Conservation (phyloP, 2,329 filamentous ascomycete genomes). For the Alternaria sp. region DNA sequence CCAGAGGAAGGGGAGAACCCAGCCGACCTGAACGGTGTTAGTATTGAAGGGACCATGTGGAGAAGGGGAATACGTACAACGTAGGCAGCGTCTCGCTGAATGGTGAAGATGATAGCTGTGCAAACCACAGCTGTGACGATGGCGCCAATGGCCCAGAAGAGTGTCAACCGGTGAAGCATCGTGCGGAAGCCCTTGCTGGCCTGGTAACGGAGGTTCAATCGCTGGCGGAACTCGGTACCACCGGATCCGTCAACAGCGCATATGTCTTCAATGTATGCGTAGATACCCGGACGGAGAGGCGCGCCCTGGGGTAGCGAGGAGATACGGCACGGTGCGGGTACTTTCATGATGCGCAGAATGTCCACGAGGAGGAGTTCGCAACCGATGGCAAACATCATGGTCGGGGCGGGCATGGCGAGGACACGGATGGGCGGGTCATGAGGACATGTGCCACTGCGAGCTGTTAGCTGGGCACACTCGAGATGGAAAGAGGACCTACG, state of each 20-base stretch:
- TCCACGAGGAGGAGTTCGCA: constrained; percentile 59
- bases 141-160: constrained; percentile 60
- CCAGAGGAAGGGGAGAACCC: constrained; percentile 58
- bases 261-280: constrained; percentile 62
- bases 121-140: constrained; percentile 49
- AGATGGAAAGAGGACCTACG: constrained; percentile 41
- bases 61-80: constrained; percentile 44
- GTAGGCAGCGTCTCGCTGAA: constrained; percentile 56
- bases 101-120: constrained; percentile 56
- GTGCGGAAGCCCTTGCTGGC: constrained; percentile 60
- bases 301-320: constrained; percentile 59
- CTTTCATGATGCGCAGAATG: constrained; percentile 52
- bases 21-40: constrained; percentile 49
- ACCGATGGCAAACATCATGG: constrained; percentile 60
- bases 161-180: constrained; percentile 59
- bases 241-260: constrained; percentile 61
- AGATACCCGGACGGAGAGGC: constrained; percentile 60
- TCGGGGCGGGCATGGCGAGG: constrained; percentile 59
- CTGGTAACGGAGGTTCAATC: constrained; percentile 59
- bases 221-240: constrained; percentile 59
- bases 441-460: constrained; percentile 52
- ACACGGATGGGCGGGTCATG: constrained; percentile 59
- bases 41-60: background rate
- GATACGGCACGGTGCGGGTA: constrained; percentile 58
- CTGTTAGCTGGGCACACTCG: constrained; percentile 9